Percentiles rank a stretch among this genome's conserved stretches.
Evolutionary conservation across 2,329 filamentous ascomycete species (phyloP).

Genomic region (Plectosphaerella cucumerina): DNA sequence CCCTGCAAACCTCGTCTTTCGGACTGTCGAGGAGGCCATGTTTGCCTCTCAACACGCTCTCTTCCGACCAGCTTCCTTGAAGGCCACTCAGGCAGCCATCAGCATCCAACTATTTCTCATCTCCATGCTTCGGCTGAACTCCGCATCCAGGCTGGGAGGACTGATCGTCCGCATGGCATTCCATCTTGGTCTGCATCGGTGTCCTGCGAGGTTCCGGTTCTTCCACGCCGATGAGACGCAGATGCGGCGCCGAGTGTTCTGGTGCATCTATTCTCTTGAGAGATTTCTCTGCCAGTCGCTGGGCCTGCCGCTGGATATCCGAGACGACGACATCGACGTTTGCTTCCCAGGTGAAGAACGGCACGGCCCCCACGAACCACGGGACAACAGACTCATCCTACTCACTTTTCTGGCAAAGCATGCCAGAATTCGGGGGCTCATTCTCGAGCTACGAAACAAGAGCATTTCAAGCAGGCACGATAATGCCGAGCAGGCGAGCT

Average conservation of each 20-base stretch:
- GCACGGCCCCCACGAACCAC: slow-evolving; percentile 24
- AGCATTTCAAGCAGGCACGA: slow-evolving; percentile 40
- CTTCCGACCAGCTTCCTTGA: slow-evolving; percentile 40
- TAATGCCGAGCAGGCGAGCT: slow-evolving; percentile 34
- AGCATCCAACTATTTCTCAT: slow-evolving; percentile 50
- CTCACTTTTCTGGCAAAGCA: slow-evolving; percentile 40
- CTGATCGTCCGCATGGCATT: slow-evolving; percentile 51
- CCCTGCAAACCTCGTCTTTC: slow-evolving; percentile 40
- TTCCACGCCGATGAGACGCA: slow-evolving; percentile 42
- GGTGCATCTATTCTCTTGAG: slow-evolving; percentile 53
- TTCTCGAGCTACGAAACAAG: slow-evolving; percentile 49
- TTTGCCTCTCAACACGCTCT: slow-evolving; percentile 42
- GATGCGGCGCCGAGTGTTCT: slow-evolving; percentile 49
- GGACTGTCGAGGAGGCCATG: slow-evolving; percentile 44
- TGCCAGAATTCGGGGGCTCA: slow-evolving; percentile 42
- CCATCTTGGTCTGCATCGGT: slow-evolving; percentile 55
- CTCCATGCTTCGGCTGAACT: slow-evolving; percentile 52
- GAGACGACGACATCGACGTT: slow-evolving; percentile 55
- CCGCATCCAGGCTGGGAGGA: slow-evolving; percentile 51
- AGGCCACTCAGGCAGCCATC: slow-evolving; percentile 45
- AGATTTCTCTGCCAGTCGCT: slow-evolving; percentile 52
- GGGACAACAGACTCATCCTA: slow-evolving; percentile 26
- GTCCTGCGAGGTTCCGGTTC: slow-evolving; percentile 46
- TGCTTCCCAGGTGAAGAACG: slow-evolving; percentile 47
- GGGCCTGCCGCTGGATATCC: slow-evolving; percentile 49